Evolutionary conservation across 1,284 basidiomycete genomes (phyloP).

Genomic region (Marasmius fiardii): DNA sequence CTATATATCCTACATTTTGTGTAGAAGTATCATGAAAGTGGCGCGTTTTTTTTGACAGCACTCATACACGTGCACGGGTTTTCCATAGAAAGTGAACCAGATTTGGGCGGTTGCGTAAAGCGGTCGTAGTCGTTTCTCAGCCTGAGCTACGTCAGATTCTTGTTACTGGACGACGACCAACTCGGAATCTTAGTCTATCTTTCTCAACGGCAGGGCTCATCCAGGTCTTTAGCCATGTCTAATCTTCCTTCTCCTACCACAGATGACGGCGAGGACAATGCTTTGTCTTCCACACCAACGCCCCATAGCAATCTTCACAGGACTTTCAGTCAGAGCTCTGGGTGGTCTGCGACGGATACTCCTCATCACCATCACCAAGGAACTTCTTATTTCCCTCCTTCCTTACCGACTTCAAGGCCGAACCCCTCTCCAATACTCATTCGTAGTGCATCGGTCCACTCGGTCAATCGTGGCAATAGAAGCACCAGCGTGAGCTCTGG

Average conservation of each 20-base stretch:
- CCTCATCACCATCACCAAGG: conserved; percentile 66
- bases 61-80: too few relatives aligned
- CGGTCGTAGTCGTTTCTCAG: too few relatives aligned
- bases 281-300: conserved; percentile 35
- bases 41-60: too few relatives aligned
- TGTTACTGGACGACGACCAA: conserved; percentile 13
- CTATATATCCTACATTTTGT: background rate
- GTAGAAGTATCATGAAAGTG: too few relatives aligned
- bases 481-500: conserved; percentile 60
- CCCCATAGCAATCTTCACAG: conserved; percentile 42
- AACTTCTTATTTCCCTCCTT: conserved; percentile 51
- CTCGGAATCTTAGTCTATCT: background rate
- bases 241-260: conserved; percentile 22
- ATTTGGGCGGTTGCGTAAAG: too few relatives aligned
- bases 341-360: conserved; percentile 52
- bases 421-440: conserved; percentile 38
- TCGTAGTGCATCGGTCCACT: conserved; percentile 47
- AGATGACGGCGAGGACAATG: conserved; percentile 27
- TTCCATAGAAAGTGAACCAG: too few relatives aligned
- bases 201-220: conserved; percentile 12
- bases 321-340: conserved; percentile 48
- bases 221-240: conserved; percentile 26
- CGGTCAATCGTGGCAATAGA: conserved; percentile 43
- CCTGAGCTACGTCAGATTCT: background rate
- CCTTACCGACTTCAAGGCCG: conserved; percentile 1